phyloP scores from a whole-genome alignment of 2,329 filamentous ascomycete genomes.

The Paracorniculantispora psalliotae region DNA sequence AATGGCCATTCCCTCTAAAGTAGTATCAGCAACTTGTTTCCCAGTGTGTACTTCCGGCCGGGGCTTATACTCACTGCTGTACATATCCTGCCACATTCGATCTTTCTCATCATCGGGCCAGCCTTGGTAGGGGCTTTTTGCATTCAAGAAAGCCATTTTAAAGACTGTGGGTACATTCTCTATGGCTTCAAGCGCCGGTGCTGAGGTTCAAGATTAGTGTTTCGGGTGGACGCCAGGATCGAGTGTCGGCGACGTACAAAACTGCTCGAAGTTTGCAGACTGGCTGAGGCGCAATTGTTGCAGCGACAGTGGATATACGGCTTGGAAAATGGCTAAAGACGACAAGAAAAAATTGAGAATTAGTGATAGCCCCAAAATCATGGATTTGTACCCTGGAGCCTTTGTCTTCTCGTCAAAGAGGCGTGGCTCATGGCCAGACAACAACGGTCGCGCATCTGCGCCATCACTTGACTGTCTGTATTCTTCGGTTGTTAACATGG shows the following conservation, averaged over 20 bases:
- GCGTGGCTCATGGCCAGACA: too few relatives aligned
- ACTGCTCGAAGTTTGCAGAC: neutral
- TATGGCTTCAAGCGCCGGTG: neutral
- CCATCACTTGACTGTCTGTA: neutral
- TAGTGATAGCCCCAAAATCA: neutral
- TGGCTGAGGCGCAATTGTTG: too few relatives aligned
- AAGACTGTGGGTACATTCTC: neutral
- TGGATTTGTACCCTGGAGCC: neutral
- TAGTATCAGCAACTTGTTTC: neutral
- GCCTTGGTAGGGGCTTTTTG: conserved; percentile 12
- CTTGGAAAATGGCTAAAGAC: neutral
- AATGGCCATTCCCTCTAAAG: conserved; percentile 7
- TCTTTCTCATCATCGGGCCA: conserved; percentile 12
- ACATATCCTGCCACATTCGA: conserved; percentile 11
- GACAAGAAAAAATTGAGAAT: neutral
- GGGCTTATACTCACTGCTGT: neutral
- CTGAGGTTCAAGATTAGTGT: neutral
- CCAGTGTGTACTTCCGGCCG: neutral
- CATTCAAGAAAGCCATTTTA: neutral
- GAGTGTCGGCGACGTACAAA: neutral
- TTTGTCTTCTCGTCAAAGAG: too few relatives aligned
- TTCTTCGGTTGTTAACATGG: too few relatives aligned
- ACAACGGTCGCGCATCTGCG: too few relatives aligned
- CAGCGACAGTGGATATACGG: neutral
- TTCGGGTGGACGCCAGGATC: neutral